Evolutionary conservation across 192 early-diverging fungal species (phyloP).

Genomic region (Coemansia sp.): DNA sequence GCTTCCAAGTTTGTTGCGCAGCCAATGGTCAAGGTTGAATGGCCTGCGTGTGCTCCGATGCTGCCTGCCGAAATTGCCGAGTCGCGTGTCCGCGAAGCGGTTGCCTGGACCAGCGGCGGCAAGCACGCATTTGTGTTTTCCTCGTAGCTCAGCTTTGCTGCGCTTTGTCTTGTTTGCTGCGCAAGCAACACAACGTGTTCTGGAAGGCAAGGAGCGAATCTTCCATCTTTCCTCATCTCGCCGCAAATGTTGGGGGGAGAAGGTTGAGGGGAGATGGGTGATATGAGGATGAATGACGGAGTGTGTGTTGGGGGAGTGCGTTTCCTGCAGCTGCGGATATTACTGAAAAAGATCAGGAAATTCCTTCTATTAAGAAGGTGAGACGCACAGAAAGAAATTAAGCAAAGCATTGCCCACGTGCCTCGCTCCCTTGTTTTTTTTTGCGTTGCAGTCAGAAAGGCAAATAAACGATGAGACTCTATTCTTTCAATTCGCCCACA

Average conservation of each 20-base stretch:
- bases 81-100: slow-evolving; percentile 13
- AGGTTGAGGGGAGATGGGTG: neutral
- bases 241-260: neutral
- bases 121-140: slow-evolving; percentile 34
- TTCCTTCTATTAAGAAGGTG: too few relatives aligned
- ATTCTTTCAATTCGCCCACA: too few relatives aligned
- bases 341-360: too few relatives aligned
- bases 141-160: neutral
- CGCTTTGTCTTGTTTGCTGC: too few relatives aligned
- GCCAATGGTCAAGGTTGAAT: slow-evolving; percentile 16
- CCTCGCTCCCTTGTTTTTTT: too few relatives aligned
- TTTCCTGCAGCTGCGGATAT: too few relatives aligned
- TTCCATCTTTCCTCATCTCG: neutral
- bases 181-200: neutral
- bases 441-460: too few relatives aligned
- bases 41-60: neutral
- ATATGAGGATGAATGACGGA: too few relatives aligned
- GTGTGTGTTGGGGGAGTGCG: too few relatives aligned
- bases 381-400: too few relatives aligned
- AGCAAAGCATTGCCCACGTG: too few relatives aligned
- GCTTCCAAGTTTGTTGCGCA: slow-evolving; percentile 17
- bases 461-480: too few relatives aligned
- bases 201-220: neutral
- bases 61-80: slow-evolving; percentile 4
- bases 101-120: slow-evolving; percentile 19